phyloP scores from a whole-genome alignment of 768 basidiomycete species.

The Ephemerocybe angulata region DNA sequence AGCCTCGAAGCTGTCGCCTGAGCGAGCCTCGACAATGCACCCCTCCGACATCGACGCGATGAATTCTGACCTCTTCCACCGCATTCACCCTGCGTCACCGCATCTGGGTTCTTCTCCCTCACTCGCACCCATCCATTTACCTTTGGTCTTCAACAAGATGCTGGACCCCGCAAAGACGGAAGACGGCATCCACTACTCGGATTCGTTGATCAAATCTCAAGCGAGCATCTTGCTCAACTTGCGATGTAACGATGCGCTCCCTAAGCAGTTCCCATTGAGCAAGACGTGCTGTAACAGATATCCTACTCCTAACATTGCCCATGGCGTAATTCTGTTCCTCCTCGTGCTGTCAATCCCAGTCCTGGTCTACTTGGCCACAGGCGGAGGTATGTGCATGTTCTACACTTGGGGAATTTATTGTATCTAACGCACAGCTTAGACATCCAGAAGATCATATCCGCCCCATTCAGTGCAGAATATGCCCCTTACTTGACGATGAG shows the following conservation, averaged over 20 bases:
- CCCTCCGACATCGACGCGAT: slow-evolving; percentile 83
- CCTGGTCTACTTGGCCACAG: slow-evolving; percentile 30
- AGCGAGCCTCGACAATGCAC: slow-evolving; percentile 66
- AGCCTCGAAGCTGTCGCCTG: slow-evolving; percentile 58
- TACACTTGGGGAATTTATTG: background rate
- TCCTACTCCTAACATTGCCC: slow-evolving; percentile 57
- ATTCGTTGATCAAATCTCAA: slow-evolving; percentile 59
- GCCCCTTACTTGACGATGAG: slow-evolving; percentile 12
- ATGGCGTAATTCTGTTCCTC: slow-evolving; percentile 47
- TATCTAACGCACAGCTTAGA: background rate
- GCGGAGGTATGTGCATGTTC: background rate
- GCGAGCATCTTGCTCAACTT: slow-evolving; percentile 77
- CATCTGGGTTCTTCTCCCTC: slow-evolving; percentile 2
- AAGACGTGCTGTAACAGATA: slow-evolving; percentile 83
- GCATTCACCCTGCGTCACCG: slow-evolving; percentile 41
- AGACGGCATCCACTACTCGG: slow-evolving; percentile 82
- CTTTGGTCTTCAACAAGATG: slow-evolving; percentile 80
- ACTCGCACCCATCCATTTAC: slow-evolving; percentile 49
- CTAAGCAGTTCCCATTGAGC: slow-evolving; percentile 60
- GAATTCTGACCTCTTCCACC: slow-evolving; percentile 81
- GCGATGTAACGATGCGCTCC: slow-evolving; percentile 70
- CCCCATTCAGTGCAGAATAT: background rate
- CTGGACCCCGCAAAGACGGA: slow-evolving; percentile 68
- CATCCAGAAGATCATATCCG: background rate
- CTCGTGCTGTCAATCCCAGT: slow-evolving; percentile 52